phyloP scores from a whole-genome alignment of 1,139 yeast species.

The Zygotorulaspora mrakii region DNA sequence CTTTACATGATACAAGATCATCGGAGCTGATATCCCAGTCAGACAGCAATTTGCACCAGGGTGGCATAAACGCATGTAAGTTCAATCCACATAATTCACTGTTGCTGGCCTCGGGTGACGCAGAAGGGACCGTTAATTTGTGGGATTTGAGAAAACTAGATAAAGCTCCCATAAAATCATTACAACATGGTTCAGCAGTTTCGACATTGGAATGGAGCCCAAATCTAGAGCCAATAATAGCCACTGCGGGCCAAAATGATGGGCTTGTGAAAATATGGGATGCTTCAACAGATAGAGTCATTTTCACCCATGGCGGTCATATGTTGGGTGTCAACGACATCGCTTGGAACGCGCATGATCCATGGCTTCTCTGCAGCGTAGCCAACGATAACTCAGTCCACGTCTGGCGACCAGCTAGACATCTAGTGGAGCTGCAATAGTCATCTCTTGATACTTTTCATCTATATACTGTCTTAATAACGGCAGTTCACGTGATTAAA shows the following conservation, averaged over 20 bases:
- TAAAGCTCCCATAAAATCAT: constrained; percentile 32
- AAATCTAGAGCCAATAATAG: constrained; percentile 52
- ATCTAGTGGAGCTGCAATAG: constrained; percentile 21
- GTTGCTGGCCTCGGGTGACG: constrained; percentile 67
- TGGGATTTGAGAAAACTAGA: constrained; percentile 65
- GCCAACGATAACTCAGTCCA: constrained; percentile 88
- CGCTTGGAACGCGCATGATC: constrained; percentile 78
- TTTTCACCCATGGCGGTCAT: constrained; percentile 87
- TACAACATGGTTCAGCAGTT: constrained; percentile 54
- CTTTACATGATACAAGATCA: constrained; percentile 49
- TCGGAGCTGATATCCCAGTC: constrained; percentile 17
- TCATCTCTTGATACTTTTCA: background rate
- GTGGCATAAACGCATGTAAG: constrained; percentile 62
- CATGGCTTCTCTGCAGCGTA: constrained; percentile 77
- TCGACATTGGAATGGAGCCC: constrained; percentile 83
- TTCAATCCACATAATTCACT: constrained; percentile 56
- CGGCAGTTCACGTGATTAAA: constrained; percentile 15
- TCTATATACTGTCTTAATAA: background rate
- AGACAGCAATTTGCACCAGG: constrained; percentile 38
- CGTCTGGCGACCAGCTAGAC: constrained; percentile 65
- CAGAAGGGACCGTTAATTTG: constrained; percentile 52
- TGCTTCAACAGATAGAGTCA: constrained; percentile 43
- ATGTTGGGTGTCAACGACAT: constrained; percentile 82
- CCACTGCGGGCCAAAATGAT: constrained; percentile 68
- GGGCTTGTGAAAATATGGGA: constrained; percentile 71